phyloP scores from a whole-genome alignment of 129 eudicot genomes.

The Flaveria bidentis region DNA sequence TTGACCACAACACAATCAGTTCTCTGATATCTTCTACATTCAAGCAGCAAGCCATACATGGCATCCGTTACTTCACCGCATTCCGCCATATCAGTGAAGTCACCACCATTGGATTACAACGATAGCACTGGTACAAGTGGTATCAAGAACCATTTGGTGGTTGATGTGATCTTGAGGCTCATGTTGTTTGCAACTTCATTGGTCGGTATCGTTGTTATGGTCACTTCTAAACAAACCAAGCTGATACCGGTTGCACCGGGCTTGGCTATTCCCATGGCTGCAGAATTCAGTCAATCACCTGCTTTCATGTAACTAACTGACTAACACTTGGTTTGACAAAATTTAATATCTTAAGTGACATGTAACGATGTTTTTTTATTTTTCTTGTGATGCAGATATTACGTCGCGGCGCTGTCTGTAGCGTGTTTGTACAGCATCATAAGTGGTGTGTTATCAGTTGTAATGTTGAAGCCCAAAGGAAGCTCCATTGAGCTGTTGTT shows the following conservation, averaged over 20 bases:
- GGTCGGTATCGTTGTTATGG: slow-evolving; percentile 56
- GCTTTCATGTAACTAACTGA: slow-evolving; percentile 64
- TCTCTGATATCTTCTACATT: not conserved
- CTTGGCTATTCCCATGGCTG: slow-evolving; percentile 19
- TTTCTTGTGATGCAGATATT: slow-evolving; percentile 49
- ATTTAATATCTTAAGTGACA: not conserved
- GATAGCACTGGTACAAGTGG: not conserved
- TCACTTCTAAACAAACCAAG: slow-evolving; percentile 56
- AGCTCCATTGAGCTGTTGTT: slow-evolving; percentile 30
- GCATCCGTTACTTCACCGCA: slow-evolving; percentile 29
- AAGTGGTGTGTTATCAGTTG: slow-evolving; percentile 37
- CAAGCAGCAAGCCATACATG: not conserved
- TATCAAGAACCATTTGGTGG: slow-evolving; percentile 23
- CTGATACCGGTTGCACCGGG: slow-evolving; percentile 37
- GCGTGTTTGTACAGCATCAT: slow-evolving; percentile 66
- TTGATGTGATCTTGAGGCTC: slow-evolving; percentile 52
- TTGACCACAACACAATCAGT: slow-evolving; percentile 4
- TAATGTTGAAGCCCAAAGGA: slow-evolving; percentile 44
- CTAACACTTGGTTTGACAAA: not conserved
- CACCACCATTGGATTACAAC: slow-evolving; percentile 19
- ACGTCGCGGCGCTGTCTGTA: slow-evolving; percentile 62
- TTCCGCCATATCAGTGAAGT: slow-evolving; percentile 23
- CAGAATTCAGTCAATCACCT: slow-evolving; percentile 56
- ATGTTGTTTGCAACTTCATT: slow-evolving; percentile 49
- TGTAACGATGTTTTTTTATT: too few relatives aligned